These are phyloP conservation scores for Rhizopogon vulgaris DNA, from an alignment of 768 basidiomycete genomes.

Conservation along the genomic window DNA sequence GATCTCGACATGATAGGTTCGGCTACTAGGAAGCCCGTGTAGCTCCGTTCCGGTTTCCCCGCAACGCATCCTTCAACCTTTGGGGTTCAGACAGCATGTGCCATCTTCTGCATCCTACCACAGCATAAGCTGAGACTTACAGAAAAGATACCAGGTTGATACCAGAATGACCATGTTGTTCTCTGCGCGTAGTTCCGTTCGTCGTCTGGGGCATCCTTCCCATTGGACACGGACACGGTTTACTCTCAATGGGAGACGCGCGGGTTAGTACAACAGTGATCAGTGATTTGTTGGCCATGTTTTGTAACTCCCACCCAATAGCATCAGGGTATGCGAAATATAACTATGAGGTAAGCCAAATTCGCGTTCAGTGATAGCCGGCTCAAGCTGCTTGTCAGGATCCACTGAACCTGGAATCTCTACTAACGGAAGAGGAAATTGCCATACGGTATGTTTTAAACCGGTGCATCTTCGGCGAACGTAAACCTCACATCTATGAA, in stretches of 20 bases:
- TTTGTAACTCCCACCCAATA: too few relatives aligned
- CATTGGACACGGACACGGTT: background rate
- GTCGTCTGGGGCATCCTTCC: background rate
- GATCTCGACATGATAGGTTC: too few relatives aligned
- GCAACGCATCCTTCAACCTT: too few relatives aligned
- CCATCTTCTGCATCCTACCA: background rate
- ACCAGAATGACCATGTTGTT: background rate
- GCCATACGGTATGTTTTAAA: slow-evolving; percentile 63
- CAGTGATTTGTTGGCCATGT: too few relatives aligned
- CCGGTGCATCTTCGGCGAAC: background rate
- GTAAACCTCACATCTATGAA: slow-evolving; percentile 19
- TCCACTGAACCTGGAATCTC: too few relatives aligned
- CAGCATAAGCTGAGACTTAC: background rate
- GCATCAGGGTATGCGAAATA: slow-evolving; percentile 8
- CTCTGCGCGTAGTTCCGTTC: background rate
- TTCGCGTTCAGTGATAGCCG: background rate
- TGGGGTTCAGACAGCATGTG: too few relatives aligned
- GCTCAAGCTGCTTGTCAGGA: background rate
- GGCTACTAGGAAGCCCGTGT: too few relatives aligned
- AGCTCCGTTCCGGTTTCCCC: too few relatives aligned
- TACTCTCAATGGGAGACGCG: too few relatives aligned
- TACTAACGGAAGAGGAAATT: slow-evolving; percentile 39
- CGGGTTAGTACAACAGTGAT: too few relatives aligned
- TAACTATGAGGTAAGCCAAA: too few relatives aligned
- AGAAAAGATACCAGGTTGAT: background rate